Evolutionary conservation across 768 basidiomycete genomes (phyloP).

Genomic region (Termitomyces heimii): DNA sequence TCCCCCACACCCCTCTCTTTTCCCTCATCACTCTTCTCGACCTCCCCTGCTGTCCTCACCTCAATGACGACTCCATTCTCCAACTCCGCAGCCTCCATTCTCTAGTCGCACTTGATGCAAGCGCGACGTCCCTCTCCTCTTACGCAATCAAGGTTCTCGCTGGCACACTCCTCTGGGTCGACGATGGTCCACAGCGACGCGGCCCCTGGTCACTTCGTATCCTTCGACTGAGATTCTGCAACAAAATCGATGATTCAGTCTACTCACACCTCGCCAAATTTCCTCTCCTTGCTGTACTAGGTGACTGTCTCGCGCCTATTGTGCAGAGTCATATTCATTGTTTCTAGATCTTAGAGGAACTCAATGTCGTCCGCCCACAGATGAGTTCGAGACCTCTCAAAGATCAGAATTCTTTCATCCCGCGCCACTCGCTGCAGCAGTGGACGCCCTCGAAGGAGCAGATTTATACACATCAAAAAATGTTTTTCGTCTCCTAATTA

Average conservation of each 20-base stretch:
- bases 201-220: constrained; percentile 60
- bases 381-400: constrained; percentile 17
- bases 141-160: constrained; percentile 50
- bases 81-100: constrained; percentile 45
- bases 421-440: constrained; percentile 26
- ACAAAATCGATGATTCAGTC: constrained; percentile 36
- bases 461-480: constrained; percentile 15
- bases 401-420: constrained; percentile 36
- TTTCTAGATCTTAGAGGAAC: constrained; percentile 46
- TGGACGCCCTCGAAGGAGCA: constrained; percentile 18
- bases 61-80: constrained; percentile 53
- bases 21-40: constrained; percentile 61
- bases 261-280: constrained; percentile 39
- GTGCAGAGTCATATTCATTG: constrained; percentile 6
- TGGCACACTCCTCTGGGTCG: constrained; percentile 35
- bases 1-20: constrained; percentile 50
- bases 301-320: constrained; percentile 28
- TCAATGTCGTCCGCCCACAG: constrained; percentile 23
- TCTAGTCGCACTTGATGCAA: constrained; percentile 61
- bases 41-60: constrained; percentile 45
- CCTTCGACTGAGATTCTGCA: constrained; percentile 50
- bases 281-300: constrained; percentile 55
- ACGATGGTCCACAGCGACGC: constrained; percentile 18
- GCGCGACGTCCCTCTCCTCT: constrained; percentile 42
- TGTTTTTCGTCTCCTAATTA: constrained; percentile 19